Evolutionary conservation across 164 flowering plant species (phyloP), one percentile per base, ranked within the genome.

Genomic region (Tetrastigma voinierianum): DNA sequence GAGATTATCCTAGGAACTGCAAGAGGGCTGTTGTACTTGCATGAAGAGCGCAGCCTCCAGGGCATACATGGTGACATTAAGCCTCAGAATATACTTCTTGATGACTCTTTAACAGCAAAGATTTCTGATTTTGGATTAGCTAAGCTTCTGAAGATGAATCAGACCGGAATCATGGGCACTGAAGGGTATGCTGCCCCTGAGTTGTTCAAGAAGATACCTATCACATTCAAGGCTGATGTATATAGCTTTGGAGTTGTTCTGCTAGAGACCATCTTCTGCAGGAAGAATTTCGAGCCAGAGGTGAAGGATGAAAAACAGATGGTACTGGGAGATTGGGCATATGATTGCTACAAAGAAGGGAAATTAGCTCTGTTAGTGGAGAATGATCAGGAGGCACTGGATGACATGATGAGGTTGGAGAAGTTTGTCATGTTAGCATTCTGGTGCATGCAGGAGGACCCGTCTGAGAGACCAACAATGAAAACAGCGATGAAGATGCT

Each of bases 361-460:
- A 48, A 7, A n/a, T 2, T 70, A 10, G 53, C 21, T 2, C 10
- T 10, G 10, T 14, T 70, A 51, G 59, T 70, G 12, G 65, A 64
- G 12, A 8, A 51, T 9, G 74, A 70, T 16, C 9, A 6, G 40
- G 69, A 66, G 61, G 69, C 69, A 16, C 3, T 15, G 25, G 12
- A 23, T 23, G 69, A 66, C 46, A 55, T 51, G 19, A 15, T 5
- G 47, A 62, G 23, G 59, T 9, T 70, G 3, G 59, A 64, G 60
- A 70, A 12, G 44, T 18, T 49, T 9, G 68, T 70, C n/a, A 70
- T 17, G 59, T 21, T 64, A 4, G 64, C 69, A 0, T 16, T 77
- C 14, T 77, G 80, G 80, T 77, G 79, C 54, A 59, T 18, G 76
- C 79, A 76, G 21, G 80, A 77, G 45, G 70, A 73, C 46, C 61